These are phyloP conservation scores for Tuber aestivum DNA, from an alignment of 495 filamentous ascomycete genomes.

Conservation along the genomic window DNA sequence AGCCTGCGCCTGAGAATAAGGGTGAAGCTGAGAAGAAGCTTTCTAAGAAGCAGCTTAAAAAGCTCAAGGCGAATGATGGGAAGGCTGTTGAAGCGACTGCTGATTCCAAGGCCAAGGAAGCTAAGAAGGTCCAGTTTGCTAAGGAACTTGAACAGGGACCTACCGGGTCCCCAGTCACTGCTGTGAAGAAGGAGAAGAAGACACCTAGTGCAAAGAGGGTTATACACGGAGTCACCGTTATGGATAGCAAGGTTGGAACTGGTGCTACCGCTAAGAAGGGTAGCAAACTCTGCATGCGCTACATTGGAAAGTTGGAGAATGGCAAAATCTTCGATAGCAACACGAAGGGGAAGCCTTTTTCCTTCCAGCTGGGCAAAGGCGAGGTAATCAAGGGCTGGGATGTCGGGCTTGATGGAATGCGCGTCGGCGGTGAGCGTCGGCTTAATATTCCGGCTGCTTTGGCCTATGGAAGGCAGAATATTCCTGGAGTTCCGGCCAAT, in stretches of 20 bases:
- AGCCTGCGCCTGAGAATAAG: slow-evolving; percentile 24
- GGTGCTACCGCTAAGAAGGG: slow-evolving; percentile 78
- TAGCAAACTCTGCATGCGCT: slow-evolving; percentile 81
- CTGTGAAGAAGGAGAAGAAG: slow-evolving; percentile 46
- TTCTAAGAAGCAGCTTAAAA: slow-evolving; percentile 97
- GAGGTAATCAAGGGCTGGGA: slow-evolving; percentile 99
- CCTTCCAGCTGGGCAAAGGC: slow-evolving; percentile 84
- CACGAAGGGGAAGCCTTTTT: slow-evolving; percentile 96
- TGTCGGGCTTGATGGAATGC: slow-evolving; percentile 85
- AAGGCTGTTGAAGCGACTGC: slow-evolving; percentile 59
- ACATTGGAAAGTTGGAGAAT: slow-evolving; percentile 90
- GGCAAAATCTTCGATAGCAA: slow-evolving; percentile 96
- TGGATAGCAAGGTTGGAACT: slow-evolving; percentile 86
- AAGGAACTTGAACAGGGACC: slow-evolving; percentile 97
- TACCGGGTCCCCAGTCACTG: slow-evolving; percentile 54
- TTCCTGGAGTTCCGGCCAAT: slow-evolving; percentile 81
- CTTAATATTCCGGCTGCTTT: slow-evolving; percentile 77
- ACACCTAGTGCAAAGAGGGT: slow-evolving; percentile 51
- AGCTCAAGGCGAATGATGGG: slow-evolving; percentile 95
- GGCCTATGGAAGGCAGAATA: slow-evolving; percentile 75
- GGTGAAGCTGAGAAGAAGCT: slow-evolving; percentile 55
- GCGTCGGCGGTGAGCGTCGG: slow-evolving; percentile 83
- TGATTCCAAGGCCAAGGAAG: slow-evolving; percentile 50
- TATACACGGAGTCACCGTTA: slow-evolving; percentile 80
- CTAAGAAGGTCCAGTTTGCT: slow-evolving; percentile 96